Evolutionary conservation across 768 basidiomycete species (phyloP), one percentile per base, ranked within the genome.

Genomic region (Boletus sp.): DNA sequence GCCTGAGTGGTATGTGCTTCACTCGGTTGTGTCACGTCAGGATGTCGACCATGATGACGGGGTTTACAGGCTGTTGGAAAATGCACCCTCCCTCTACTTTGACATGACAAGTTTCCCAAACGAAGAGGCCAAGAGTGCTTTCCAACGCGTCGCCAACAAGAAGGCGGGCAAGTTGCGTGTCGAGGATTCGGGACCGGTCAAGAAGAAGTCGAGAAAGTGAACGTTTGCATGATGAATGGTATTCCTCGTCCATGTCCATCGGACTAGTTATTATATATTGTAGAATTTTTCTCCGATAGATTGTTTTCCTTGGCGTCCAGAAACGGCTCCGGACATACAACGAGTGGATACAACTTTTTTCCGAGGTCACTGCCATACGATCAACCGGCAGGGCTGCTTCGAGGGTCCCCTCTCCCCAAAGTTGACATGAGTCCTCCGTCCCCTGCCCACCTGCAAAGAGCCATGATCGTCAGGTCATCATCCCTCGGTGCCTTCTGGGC

Each of bases 1-100:
- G 67, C 81, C 89, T 3, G 94, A 96, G 66, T 98, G 97, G 94
- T 92, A 67, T 44, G 80, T 74, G 8, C 11, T 50, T 39, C 10
- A n/a, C 33, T 18, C 24, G 33, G 24, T 53, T 17, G n/a, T 42
- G 7, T 61, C 54, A 14, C 18, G 20, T 12, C 7, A 40, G 5
- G 58, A 28, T 32, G 35, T 11, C 11, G 49, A 20, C n/a, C 36
- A 45, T 57, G 2, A 67, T 40, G 33, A 41, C 1, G n/a, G 10
- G 41, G 1, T 42, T n/a, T 2, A 36, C 46, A 86, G 84, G 87
- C 68, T 92, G 6, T 64, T 89, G 48, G 88, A 92, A 57, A 80
- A 73, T 60, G 83, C 86, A 0, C 64, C 77, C 24, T 24, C 24
- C 0, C 69, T 69, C 35, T 95, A 94, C 72, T 96, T 86, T 70